These are phyloP conservation scores for Apiospora sp. DNA, from an alignment of 2,329 filamentous ascomycete genomes.

Conservation along the genomic window DNA sequence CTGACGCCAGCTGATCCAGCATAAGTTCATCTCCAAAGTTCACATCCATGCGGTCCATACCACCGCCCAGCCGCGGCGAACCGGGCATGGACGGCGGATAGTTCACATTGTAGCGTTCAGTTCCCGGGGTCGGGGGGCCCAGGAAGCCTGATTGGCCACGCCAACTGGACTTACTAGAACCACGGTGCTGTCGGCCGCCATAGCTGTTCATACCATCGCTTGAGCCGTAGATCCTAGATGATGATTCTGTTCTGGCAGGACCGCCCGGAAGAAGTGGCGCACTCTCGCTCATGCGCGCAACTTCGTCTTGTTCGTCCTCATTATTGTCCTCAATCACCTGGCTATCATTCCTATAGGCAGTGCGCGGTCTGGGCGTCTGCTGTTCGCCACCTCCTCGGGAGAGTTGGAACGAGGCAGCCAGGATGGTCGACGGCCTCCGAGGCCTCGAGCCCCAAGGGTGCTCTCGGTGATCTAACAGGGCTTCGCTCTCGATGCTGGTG, in stretches of 20 bases:
- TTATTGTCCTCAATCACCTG: slow-evolving; percentile 41
- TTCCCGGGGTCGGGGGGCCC: slow-evolving; percentile 38
- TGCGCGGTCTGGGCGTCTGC: slow-evolving; percentile 21
- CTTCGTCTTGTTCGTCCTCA: slow-evolving; percentile 58
- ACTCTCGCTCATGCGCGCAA: slow-evolving; percentile 55
- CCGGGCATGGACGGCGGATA: slow-evolving; percentile 74
- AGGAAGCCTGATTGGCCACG: slow-evolving; percentile 42
- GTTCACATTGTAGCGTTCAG: slow-evolving; percentile 69
- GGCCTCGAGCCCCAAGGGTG: slow-evolving; percentile 59
- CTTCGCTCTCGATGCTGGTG: slow-evolving; percentile 89
- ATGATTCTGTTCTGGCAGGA: slow-evolving; percentile 42
- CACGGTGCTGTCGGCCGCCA: slow-evolving; percentile 38
- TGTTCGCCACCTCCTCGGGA: neutral
- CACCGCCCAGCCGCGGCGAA: slow-evolving; percentile 62
- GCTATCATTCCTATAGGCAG: neutral
- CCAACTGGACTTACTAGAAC: slow-evolving; percentile 59
- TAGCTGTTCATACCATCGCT: slow-evolving; percentile 41
- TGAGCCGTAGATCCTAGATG: slow-evolving; percentile 51
- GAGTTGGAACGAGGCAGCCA: slow-evolving; percentile 44
- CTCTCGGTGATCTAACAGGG: slow-evolving; percentile 78
- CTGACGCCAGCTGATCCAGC: slow-evolving; percentile 51
- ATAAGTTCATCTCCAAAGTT: slow-evolving; percentile 76
- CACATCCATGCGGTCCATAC: slow-evolving; percentile 59
- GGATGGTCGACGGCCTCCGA: slow-evolving; percentile 63
- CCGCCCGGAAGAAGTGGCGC: slow-evolving; percentile 60